Base-by-base conservation (phyloP, 75 land plant species). In the Selaginella moellendorffii region DNA sequence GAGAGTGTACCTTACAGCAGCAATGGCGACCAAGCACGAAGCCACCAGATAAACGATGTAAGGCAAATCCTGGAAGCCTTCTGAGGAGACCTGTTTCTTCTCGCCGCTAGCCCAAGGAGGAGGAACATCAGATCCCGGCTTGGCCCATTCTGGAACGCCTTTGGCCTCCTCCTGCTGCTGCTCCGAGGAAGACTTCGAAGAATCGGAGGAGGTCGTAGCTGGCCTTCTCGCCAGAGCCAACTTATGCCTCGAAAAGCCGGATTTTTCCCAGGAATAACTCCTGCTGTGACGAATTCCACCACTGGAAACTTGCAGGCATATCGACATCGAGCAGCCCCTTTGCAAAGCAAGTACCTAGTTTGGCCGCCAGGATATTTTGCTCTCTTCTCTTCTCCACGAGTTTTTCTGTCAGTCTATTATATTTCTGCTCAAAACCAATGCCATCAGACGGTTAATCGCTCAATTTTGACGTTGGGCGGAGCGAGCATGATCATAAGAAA, bases 21-120 rank as follows among this genome's bases (percentile, higher is more conserved):
- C 99, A 54, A 95, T 95, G 68, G 99, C 96, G 29, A 81, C 83
- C 14, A 95, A 54, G 22, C 83, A 79, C 24, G 99, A 95, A 21
- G 85, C 78, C 46, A 95, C 76, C 23, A 95, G 72, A 67, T 89
- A 95, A 1, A 73, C 90, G 71, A 69, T 78, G 68, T 78, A 95
- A 2, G 99, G 90, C 20, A 86, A 53, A 63, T 89, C 82, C 54
- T 63, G 64, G 21, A 65, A 53, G 19, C 23, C 21, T 21, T 24
- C 9, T 19, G 59, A 21, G 21, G 59, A 9, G 21, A 8, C n/a
- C 18, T 26, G 72, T 28, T 63, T 72, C 25, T 56, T 64, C 53
- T 87, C 97, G 28, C 74, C 75, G 17, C 69, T 61, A 26, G 90
- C 99, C 99, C 99, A 95, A 5, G 99, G 99, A 19, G 99, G 99